Base-by-base conservation (phyloP, 2,329 filamentous ascomycete species). In the Microcyclosporella mali region DNA sequence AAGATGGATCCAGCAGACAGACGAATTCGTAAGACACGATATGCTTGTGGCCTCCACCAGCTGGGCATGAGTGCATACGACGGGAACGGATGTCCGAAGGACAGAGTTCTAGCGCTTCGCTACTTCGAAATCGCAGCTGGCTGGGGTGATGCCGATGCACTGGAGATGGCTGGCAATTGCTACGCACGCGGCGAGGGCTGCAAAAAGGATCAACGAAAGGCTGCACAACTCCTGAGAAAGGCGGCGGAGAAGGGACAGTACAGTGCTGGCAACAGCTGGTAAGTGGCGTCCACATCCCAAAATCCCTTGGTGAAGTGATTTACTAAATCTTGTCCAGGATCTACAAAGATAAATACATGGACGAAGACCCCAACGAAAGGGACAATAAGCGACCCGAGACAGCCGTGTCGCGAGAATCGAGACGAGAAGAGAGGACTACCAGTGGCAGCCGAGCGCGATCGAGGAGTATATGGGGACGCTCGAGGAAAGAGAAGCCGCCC, bases 241-340 rank as follows among this genome's bases (percentile, higher is more conserved):
- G 92, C 92, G 4, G 92, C 95, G 64, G 81, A 84, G 17, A 92
- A 92, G 67, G 92, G 92, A 6, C 89, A 95, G 74, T 94, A 81
- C 66, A 97, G 97, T 88, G 84, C 95, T 43, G 92, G 92, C 42
- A 97, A 97, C 64, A 95, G 88, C 72, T 98, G 92, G 90, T 95
- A 74, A 62, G 86, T 77, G 14, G 10, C 17, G n/a, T 25, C 27
- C 16, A 19, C 11, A 14, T 12, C 15, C 9, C 10, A 16, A 17
- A 7, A 6, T 9, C 11, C 3, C 14, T 37, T 28, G 21, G 25
- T 6, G 14, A 17, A 17, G 28, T 30, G 14, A 17, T 38, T 28
- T 40, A 32, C 32, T 43, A 27, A 48, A 32, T 25, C 11, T 11
- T 38, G 30, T 12, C 33, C 36, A 95, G 88, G 89, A 97, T 97